Percentiles rank a stretch among this genome's conserved stretches.
phyloP scores from a whole-genome alignment of 371 early-diverging fungal genomes.

The Syncephalastrum contaminatum region DNA sequence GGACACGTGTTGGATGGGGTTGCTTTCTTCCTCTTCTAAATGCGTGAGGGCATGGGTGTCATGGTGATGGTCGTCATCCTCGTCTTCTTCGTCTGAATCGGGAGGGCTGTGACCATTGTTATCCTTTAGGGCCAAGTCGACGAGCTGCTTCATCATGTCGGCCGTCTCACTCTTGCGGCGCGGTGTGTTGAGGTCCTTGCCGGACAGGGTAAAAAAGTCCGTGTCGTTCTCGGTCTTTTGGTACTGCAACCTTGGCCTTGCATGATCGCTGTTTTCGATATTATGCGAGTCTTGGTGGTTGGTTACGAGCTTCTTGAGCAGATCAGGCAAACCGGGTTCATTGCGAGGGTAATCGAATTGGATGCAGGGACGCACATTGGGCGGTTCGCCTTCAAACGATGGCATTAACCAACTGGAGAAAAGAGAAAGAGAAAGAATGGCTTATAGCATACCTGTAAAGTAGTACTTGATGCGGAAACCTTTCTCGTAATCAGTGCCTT shows the following conservation, averaged over 20 bases:
- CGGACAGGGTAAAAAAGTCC: conserved; percentile 33
- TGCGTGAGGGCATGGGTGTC: no score
- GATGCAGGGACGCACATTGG: conserved; percentile 44
- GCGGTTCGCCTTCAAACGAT: conserved; percentile 32
- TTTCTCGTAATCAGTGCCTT: conserved; percentile 18
- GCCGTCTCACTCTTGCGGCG: no score
- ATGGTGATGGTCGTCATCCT: not conserved
- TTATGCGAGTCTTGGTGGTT: conserved; percentile 1
- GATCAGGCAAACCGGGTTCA: conserved; percentile 22
- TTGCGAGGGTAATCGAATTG: conserved; percentile 36
- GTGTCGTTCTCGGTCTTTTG: conserved; percentile 34
- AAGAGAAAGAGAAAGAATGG: not conserved
- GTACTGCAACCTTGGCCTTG: conserved; percentile 26
- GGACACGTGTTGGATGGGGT: not conserved
- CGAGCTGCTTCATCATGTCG: no score
- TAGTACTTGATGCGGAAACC: conserved; percentile 51
- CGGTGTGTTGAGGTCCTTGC: not conserved
- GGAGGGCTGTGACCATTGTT: not conserved
- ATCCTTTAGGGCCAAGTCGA: not conserved
- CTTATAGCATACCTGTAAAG: conserved; percentile 47
- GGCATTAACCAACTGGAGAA: not conserved
- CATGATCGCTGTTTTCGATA: conserved; percentile 1
- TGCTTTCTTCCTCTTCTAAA: not conserved
- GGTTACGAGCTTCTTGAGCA: conserved; percentile 9
- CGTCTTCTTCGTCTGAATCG: not conserved